A percentile compares a stretch with the other conserved stretches of the same genome.
Conservation (phyloP, 1,139 yeast genomes). For the Pneumocystis oryctolagi region DNA sequence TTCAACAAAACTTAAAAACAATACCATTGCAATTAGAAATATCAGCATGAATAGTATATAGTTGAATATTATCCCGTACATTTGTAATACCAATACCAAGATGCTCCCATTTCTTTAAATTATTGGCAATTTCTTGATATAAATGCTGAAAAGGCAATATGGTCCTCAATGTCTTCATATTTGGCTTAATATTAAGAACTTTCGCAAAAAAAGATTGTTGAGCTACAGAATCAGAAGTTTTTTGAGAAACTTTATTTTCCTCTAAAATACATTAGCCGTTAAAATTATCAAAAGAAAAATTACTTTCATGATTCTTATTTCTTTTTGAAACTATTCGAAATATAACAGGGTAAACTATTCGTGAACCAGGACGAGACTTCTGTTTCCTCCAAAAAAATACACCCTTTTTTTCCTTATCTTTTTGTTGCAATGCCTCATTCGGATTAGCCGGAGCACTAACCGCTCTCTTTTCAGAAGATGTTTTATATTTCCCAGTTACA, state of each 20-base stretch:
- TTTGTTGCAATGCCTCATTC: background rate
- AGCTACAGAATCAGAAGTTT: background rate
- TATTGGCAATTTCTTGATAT: slow-evolving; percentile 6
- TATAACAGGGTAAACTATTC: background rate
- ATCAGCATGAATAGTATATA: slow-evolving; percentile 9
- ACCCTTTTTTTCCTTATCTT: background rate
- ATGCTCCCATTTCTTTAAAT: background rate
- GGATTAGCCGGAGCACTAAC: background rate
- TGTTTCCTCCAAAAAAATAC: background rate
- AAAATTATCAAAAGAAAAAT: background rate
- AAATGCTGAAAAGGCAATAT: slow-evolving; percentile 6
- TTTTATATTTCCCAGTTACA: background rate
- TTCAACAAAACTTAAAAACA: background rate
- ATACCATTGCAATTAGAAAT: slow-evolving; percentile 8
- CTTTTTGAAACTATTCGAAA: background rate
- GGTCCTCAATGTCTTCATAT: slow-evolving; percentile 7
- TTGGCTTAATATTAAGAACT: slow-evolving; percentile 12
- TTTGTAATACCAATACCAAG: slow-evolving; percentile 11
- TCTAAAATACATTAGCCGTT: background rate
- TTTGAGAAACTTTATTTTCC: slow-evolving; percentile 3
- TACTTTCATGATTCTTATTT: background rate
- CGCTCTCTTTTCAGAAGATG: background rate
- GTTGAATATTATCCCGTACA: slow-evolving; percentile 5
- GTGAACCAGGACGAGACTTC: background rate
- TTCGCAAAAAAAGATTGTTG: slow-evolving; percentile 7